These are phyloP conservation scores for Fulvia fulva DNA, from an alignment of 2,329 filamentous ascomycete species.

Conservation along the genomic window DNA sequence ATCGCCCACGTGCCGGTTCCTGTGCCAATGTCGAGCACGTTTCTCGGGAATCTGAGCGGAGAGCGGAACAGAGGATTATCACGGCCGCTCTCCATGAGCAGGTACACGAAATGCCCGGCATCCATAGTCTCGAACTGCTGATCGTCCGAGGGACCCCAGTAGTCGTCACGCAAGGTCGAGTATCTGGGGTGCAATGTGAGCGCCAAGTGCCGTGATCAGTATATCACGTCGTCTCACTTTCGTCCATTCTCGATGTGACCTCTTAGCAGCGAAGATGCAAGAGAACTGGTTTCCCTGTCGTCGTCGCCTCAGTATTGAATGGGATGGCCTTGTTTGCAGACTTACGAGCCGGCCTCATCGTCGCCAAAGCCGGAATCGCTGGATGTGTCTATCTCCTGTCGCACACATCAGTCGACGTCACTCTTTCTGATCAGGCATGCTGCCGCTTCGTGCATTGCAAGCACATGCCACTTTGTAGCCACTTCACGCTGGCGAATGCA, in stretches of 20 bases:
- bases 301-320: neutral
- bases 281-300: constrained; percentile 13
- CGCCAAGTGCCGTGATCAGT: neutral
- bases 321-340: neutral
- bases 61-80: constrained; percentile 27
- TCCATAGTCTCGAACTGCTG: constrained; percentile 21
- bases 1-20: constrained; percentile 35
- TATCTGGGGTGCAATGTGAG: constrained; percentile 7
- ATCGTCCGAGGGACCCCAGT: constrained; percentile 19
- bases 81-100: constrained; percentile 22
- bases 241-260: constrained; percentile 19
- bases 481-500: neutral
- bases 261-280: constrained; percentile 12
- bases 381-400: constrained; percentile 10
- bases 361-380: constrained; percentile 13
- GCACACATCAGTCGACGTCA: neutral
- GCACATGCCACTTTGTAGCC: neutral
- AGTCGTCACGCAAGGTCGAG: constrained; percentile 14
- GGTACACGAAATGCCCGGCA: constrained; percentile 13
- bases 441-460: neutral
- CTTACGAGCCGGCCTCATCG: constrained; percentile 13
- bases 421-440: neutral
- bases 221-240: constrained; percentile 2
- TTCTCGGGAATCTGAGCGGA: constrained; percentile 31
- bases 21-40: constrained; percentile 47